Conservation (phyloP, 2,329 filamentous ascomycete species). For the Graphilbum fragrans region DNA sequence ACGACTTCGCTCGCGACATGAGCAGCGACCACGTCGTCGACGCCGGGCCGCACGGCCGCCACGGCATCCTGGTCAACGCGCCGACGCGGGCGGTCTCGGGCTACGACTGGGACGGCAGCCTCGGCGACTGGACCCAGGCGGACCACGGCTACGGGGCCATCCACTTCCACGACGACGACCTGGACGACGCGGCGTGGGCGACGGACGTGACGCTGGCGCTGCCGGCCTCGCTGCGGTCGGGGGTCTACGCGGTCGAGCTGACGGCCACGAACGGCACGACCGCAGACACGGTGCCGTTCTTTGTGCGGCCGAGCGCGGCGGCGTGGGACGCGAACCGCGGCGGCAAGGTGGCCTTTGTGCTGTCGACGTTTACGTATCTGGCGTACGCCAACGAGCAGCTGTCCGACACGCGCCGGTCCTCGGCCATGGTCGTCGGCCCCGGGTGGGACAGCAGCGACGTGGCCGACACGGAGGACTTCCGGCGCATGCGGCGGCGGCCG, state of each 20-base stretch:
- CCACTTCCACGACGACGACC: constrained; percentile 6
- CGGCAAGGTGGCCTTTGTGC: constrained; percentile 1
- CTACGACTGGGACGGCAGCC: constrained; percentile 4
- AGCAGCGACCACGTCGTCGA: constrained; percentile 1
- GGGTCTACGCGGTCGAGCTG: constrained; percentile 1
- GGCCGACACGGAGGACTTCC: not conserved
- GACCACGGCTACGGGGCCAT: constrained; percentile 3
- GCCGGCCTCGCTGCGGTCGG: not conserved
- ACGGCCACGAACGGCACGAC: not conserved
- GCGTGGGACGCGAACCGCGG: not conserved
- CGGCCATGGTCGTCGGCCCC: not conserved
- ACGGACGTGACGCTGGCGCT: constrained; percentile 2
- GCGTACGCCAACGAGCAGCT: constrained; percentile 6
- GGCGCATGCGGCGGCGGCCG: not conserved
- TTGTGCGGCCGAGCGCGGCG: constrained; percentile 1
- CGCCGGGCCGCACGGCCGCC: not conserved
- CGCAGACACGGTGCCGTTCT: constrained; percentile 1
- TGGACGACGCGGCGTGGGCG: constrained; percentile 5
- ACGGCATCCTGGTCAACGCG: constrained; percentile 2
- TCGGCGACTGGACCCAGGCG: constrained; percentile 3
- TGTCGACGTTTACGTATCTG: constrained; percentile 5
- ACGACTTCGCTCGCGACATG: constrained; percentile 3
- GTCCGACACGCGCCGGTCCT: not conserved
- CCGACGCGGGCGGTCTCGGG: constrained; percentile 2
- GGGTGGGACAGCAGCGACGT: not conserved